Evolutionary conservation across 371 early-diverging fungal species (phyloP), one percentile per base, ranked within the genome.

Genomic region (Phascolomyces articulosus): DNA sequence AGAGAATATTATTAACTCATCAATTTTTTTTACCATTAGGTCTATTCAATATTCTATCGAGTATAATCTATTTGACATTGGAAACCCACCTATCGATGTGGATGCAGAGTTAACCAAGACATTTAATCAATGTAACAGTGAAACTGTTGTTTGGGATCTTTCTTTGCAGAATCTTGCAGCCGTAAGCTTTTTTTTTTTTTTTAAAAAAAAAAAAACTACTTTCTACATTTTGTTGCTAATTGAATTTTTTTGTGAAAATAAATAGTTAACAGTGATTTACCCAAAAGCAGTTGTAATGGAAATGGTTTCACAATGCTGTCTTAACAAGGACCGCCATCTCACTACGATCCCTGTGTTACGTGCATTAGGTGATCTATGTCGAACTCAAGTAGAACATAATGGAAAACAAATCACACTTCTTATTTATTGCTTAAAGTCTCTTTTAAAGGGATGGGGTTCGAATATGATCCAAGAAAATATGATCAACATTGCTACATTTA

Each of bases 231-330:
- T 31, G 15, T 54, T 31, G n/a, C 27, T 38, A 13, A 23, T 3
- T 41, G 4, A 2, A 49, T 41, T 67, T 23, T 44, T 29, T 31
- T 34, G 6, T 34, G 1, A 34, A 34, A 34, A 27, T 29, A 1
- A 21, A 24, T 13, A 74, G 75, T 44, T 75, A 11, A 66, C 70
- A n/a, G 49, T 72, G 0, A 31, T 75, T 47, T 67, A 68, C 65
- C 75, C 75, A 1, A 69, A 65, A 11, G 40, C 64, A 26, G 69
- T 69, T 13, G 28, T 75, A 8, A 29, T 55, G 1, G 44, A 59
- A 15, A 40, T 75, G 13, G 53, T 69, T 15, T 9, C 47, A 27
- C 55, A 55, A 3, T 69, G 66, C n/a, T 24, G 73, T 10, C 18
- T 47, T 23, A 67, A 67, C 27, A 70, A 64, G 28, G 64, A 75